Evolutionary conservation across 257 asterid genomes (phyloP).

Genomic region (Thymus mandschuricus): DNA sequence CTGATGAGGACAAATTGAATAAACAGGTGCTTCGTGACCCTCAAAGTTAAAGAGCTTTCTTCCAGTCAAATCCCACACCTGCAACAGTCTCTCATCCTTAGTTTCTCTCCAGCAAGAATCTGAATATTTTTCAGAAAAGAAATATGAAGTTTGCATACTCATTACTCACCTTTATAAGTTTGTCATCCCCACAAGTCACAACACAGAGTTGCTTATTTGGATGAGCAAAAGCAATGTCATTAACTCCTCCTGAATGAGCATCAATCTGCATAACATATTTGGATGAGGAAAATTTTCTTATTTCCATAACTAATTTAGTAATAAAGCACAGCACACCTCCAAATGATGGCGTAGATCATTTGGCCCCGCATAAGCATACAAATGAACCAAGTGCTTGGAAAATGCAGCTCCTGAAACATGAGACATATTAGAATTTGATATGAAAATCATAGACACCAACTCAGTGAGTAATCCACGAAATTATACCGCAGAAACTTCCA

Average conservation of each 20-base stretch:
- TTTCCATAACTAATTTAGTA: constrained; percentile 13
- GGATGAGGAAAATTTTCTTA: constrained; percentile 25
- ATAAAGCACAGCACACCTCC: constrained; percentile 57
- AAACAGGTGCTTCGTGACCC: constrained; percentile 98
- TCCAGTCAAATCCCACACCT: constrained; percentile 98
- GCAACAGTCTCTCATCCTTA: constrained; percentile 48
- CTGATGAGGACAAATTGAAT: constrained; percentile 96
- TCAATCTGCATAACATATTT: constrained; percentile 66
- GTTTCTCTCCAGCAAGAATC: constrained; percentile 27
- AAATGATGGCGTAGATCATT: constrained; percentile 85
- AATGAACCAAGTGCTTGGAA: constrained; percentile 87
- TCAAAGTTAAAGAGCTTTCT: constrained; percentile 86
- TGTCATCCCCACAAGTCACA: constrained; percentile 97
- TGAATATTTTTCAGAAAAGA: constrained; percentile 20
- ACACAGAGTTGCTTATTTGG: constrained; percentile 93
- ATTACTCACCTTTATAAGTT: constrained; percentile 74
- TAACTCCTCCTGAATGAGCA: constrained; percentile 92
- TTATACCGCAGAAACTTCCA: constrained; percentile 82
- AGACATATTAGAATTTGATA: constrained; percentile 29
- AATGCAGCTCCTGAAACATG: constrained; percentile 88
- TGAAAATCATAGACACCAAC: constrained; percentile 22
- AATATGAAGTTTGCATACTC: constrained; percentile 4
- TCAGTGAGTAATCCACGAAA: constrained; percentile 26
- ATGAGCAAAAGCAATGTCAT: constrained; percentile 92
- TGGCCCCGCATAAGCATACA: constrained; percentile 82